phyloP scores from a whole-genome alignment of 2,329 filamentous ascomycete species.

The Lachnellula subtilissima region DNA sequence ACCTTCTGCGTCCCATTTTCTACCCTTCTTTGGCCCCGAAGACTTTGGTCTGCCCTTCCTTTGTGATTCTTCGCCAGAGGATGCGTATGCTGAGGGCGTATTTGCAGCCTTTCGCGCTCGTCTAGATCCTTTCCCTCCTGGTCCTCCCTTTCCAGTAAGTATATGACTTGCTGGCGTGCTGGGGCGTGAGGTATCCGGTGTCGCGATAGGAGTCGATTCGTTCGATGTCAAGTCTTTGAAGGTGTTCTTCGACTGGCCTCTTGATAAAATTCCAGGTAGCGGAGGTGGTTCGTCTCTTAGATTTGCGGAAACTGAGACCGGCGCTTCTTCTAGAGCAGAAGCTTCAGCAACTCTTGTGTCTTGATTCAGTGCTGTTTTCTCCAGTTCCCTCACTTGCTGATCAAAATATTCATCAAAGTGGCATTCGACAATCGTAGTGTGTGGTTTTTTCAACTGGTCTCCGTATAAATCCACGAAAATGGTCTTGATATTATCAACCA shows the following conservation, averaged over 20 bases:
- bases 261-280: constrained; percentile 33
- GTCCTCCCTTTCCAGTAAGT: constrained; percentile 68
- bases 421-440: constrained; percentile 75
- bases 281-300: constrained; percentile 46
- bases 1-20: constrained; percentile 90
- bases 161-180: constrained; percentile 68
- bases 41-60: constrained; percentile 52
- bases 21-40: constrained; percentile 70
- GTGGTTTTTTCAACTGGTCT: constrained; percentile 75
- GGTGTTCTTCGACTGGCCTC: constrained; percentile 27
- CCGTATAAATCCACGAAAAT: constrained; percentile 89
- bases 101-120: constrained; percentile 70
- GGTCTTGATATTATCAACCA: constrained; percentile 89
- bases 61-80: constrained; percentile 77
- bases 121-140: constrained; percentile 72
- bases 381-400: constrained; percentile 81
- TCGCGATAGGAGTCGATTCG: constrained; percentile 64
- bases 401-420: constrained; percentile 92
- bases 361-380: constrained; percentile 44
- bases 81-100: constrained; percentile 53
- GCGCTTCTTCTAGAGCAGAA: constrained; percentile 22
- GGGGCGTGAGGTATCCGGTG: constrained; percentile 74
- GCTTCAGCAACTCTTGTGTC: constrained; percentile 25
- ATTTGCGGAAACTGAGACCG: constrained; percentile 16
- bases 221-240: constrained; percentile 28